Evolutionary conservation across 257 asterid species (phyloP), one percentile per base, ranked within the genome.

Genomic region (Fraxinus anomala): DNA sequence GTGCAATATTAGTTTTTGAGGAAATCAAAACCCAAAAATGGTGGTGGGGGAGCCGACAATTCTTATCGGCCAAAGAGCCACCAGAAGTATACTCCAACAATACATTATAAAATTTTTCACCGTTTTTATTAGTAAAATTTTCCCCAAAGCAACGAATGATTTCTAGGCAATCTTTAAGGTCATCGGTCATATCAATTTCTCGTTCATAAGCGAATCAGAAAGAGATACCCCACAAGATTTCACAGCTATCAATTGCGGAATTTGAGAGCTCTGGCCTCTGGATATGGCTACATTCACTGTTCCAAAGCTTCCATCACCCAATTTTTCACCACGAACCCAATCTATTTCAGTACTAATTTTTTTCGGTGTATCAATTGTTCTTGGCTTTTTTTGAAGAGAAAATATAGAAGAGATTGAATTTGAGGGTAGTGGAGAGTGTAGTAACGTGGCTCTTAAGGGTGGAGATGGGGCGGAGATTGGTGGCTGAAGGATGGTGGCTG

Each of bases 121-220:
- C 68, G 40, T 76, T 76, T 68, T 68, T 74, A 24, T 28, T 21
- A 3, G 34, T 76, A 30, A 61, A 76, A 68, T 73, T 26, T 17
- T 76, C 80, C 12, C 80, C 80, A 5, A 76, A 76, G 23, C 80
- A 76, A 17, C 67, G 37, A 76, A 76, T 40, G 34, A 76, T 76
- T 24, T n/a, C 67, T 1, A 74, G 74, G 24, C 80, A 77, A 49
- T 34, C 75, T 68, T 30, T 31, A 13, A 77, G 75, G 51, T 77
- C 80, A 44, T 77, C 75, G 42, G 68, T n/a, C n/a, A 26, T 59
- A 77, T 47, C 23, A 69, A n/a, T 19, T 77, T 77, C 73, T 77
- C 80, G 11, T 77, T 77, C 75, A 68, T 77, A 39, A 77, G 49
- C 9, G 73, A 68, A 77, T 65, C 69, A 68, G 80, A 77, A 31